Base-by-base conservation (phyloP, 176 grass and related monocot species). In the Puya raimondii region DNA sequence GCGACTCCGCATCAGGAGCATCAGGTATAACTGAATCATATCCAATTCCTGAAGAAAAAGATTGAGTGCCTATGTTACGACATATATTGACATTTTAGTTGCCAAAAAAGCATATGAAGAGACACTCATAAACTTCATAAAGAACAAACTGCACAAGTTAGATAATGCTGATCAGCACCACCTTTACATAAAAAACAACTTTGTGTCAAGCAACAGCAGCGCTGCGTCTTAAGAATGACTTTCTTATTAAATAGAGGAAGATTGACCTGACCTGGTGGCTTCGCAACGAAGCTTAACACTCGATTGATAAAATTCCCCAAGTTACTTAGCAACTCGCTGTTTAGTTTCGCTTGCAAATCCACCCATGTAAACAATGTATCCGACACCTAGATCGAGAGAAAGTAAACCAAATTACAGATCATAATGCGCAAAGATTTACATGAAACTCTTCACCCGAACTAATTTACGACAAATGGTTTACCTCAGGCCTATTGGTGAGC, bases 351-450 rank as follows among this genome's bases (percentile, higher is more conserved):
- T 86, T 92, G 93, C 78, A 96, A 85, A 80, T 96, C 86, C 49
- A 50, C 84, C 93, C 93, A 96, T 53, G 89, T 92, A 76, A 92
- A 96, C 50, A 96, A 85, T 79, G 93, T 90, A 66, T 96, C 93
- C 75, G 93, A 96, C 75, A 70, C 84, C 89, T 90, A 81, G 66
- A 72, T 29, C 61, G 82, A 51, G 72, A 66, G 54, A 63, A 68
- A 29, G 2, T 82, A 50, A 56, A 6, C 69, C 16, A 73, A 48
- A 78, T 73, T 50, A 88, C 52, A 64, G 23, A 57, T 68, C 69
- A 51, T 17, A 64, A 69, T 48, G 25, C 72, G 4, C 33, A 42
- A 42, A 72, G 52, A 48, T 50, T 59, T 10, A 1, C 2, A 50
- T 48, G 63, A 20, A 48, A 75, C 70, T 56, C 52, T 15, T 72